A percentile compares a stretch with the other conserved stretches of the same genome.
These are phyloP conservation scores for Scedosporium apiospermum DNA, from an alignment of 2,329 filamentous ascomycete genomes.

Conservation along the genomic window DNA sequence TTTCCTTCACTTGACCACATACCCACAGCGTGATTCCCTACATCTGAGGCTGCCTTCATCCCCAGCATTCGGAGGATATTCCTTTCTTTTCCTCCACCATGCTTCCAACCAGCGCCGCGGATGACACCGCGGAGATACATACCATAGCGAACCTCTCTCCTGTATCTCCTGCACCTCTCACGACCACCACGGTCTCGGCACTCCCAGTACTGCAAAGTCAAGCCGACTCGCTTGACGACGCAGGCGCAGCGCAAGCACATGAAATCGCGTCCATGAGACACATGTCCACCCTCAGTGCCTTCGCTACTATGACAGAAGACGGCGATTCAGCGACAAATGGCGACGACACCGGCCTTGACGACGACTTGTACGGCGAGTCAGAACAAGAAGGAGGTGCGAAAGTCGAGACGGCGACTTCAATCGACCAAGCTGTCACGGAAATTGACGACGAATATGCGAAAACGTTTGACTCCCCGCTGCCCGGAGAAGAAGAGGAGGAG, in stretches of 20 bases:
- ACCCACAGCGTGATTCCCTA: neutral
- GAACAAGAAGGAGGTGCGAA: slow-evolving; percentile 20
- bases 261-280: neutral
- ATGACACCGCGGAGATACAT: slow-evolving; percentile 26
- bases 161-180: slow-evolving; percentile 38
- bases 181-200: slow-evolving; percentile 34
- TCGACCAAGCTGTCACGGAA: slow-evolving; percentile 16
- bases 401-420: slow-evolving; percentile 14
- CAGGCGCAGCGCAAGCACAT: slow-evolving; percentile 23
- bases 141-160: slow-evolving; percentile 44
- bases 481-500: slow-evolving; percentile 24
- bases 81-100: neutral
- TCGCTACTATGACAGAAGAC: slow-evolving; percentile 5
- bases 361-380: slow-evolving; percentile 34
- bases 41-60: neutral
- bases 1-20: neutral
- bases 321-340: slow-evolving; percentile 21
- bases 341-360: slow-evolving; percentile 21
- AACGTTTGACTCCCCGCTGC: slow-evolving; percentile 39
- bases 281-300: neutral
- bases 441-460: slow-evolving; percentile 41
- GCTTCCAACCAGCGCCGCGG: neutral
- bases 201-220: slow-evolving; percentile 43
- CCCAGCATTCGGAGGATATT: neutral
- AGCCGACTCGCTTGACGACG: slow-evolving; percentile 39